Conservation (phyloP, 306 rosid genomes). For the Casuarina glauca region DNA sequence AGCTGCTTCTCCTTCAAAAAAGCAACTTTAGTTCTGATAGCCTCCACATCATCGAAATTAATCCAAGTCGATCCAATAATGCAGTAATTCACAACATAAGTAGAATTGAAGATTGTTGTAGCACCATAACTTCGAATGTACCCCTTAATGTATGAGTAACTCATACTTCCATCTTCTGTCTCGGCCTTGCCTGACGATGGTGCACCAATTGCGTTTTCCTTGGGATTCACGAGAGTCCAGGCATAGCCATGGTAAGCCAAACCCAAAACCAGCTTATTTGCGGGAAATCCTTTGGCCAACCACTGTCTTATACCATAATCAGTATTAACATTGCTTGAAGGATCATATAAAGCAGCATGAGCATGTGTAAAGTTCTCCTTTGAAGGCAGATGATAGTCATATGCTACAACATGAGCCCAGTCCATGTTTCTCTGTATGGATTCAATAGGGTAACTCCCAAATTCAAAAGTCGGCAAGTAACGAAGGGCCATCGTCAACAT, state of each 20-base stretch:
- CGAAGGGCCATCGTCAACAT: slow-evolving; percentile 44
- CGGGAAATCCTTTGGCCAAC: slow-evolving; percentile 40
- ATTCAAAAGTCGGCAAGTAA: slow-evolving; percentile 23
- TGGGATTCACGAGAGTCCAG: slow-evolving; percentile 41
- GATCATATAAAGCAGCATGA: slow-evolving; percentile 51
- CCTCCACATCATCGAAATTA: slow-evolving; percentile 40
- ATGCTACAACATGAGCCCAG: slow-evolving; percentile 45
- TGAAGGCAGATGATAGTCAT: slow-evolving; percentile 39
- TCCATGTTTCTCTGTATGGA: slow-evolving; percentile 43
- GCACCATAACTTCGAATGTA: slow-evolving; percentile 7
- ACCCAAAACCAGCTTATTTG: slow-evolving; percentile 44
- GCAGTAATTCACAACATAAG: slow-evolving; percentile 41
- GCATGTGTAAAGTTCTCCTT: slow-evolving; percentile 33
- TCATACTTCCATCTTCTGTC: slow-evolving; percentile 10
- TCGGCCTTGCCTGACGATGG: slow-evolving; percentile 39
- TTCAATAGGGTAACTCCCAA: slow-evolving; percentile 34
- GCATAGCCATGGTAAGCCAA: slow-evolving; percentile 57
- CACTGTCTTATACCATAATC: slow-evolving; percentile 52
- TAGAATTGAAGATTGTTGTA: slow-evolving; percentile 20
- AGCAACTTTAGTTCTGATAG: slow-evolving; percentile 38
- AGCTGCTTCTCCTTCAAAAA: slow-evolving; percentile 36
- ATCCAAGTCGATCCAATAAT: slow-evolving; percentile 39
- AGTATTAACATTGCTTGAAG: slow-evolving; percentile 30
- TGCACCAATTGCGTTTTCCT: slow-evolving; percentile 31
- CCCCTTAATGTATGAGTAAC: slow-evolving; percentile 32